Evolutionary conservation across 2,329 filamentous ascomycete species (phyloP).

Genomic region (Hortaea werneckii): DNA sequence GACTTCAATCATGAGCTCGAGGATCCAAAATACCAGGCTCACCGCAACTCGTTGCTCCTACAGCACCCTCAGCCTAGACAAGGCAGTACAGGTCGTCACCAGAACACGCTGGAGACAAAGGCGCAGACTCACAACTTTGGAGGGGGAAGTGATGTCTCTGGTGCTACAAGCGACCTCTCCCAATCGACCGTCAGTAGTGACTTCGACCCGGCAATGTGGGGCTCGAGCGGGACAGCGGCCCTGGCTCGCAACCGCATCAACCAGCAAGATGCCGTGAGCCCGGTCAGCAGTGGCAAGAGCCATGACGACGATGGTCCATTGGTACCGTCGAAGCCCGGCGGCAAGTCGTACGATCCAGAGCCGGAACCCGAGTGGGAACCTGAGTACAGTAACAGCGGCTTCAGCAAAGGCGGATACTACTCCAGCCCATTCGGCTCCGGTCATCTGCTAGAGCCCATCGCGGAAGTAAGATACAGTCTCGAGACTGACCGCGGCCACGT

Average conservation of each 20-base stretch:
- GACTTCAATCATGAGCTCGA: conserved; percentile 27
- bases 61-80: conserved; percentile 70
- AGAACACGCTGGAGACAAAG: conserved; percentile 62
- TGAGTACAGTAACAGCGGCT: conserved; percentile 25
- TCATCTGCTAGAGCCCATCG: conserved; percentile 38
- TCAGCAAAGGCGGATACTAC: conserved; percentile 25
- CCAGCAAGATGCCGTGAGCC: conserved; percentile 15
- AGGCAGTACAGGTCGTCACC: conserved; percentile 64
- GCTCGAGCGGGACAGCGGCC: conserved; percentile 28
- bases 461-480: conserved; percentile 40
- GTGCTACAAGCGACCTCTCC: conserved; percentile 26
- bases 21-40: conserved; percentile 72
- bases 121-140: conserved; percentile 62
- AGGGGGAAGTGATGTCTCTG: conserved; percentile 18
- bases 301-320: conserved; percentile 49
- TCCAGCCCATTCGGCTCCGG: conserved; percentile 27
- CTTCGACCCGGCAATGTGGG: conserved; percentile 39
- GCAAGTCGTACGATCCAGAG: conserved; percentile 13
- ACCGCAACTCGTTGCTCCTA: conserved; percentile 69
- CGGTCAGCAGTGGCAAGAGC: conserved; percentile 32
- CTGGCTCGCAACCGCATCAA: conserved; percentile 22
- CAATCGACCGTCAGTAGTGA: conserved; percentile 23
- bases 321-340: conserved; percentile 34
- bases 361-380: conserved; percentile 19
- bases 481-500: conserved; percentile 34